A percentile compares a stretch with the other conserved stretches of the same genome.
Conservation (phyloP, 2,329 filamentous ascomycete genomes). For the Clarireedia homoeocarpa region DNA sequence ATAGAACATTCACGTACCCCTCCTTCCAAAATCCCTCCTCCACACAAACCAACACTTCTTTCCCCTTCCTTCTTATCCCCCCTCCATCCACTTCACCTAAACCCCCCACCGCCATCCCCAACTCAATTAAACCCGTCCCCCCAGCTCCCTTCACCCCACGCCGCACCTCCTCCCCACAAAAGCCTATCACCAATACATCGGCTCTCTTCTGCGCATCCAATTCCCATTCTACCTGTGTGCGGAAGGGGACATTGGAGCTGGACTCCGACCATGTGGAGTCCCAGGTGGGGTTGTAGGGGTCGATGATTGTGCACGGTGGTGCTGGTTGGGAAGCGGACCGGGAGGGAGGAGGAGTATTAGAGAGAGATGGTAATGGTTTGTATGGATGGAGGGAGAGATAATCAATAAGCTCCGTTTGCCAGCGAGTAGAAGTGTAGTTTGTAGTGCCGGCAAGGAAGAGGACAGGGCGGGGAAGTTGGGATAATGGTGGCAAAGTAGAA, state of each 20-base stretch:
- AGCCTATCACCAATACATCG: constrained; percentile 56
- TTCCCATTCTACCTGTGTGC: constrained; percentile 54
- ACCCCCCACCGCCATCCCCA: constrained; percentile 60
- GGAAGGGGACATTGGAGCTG: constrained; percentile 38
- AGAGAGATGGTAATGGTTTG: constrained; percentile 65
- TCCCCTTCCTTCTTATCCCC: constrained; percentile 45
- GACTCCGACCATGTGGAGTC: constrained; percentile 45
- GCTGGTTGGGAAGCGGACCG: constrained; percentile 60
- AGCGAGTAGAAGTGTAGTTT: constrained; percentile 17
- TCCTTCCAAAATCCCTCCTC: constrained; percentile 44
- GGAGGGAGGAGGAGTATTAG: constrained; percentile 57
- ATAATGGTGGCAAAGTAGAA: constrained; percentile 61
- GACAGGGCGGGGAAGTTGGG: constrained; percentile 32
- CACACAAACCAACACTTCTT: constrained; percentile 77
- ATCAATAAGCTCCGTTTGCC: neutral
- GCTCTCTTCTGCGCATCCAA: constrained; percentile 46
- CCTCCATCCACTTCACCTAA: constrained; percentile 62
- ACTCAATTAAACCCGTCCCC: constrained; percentile 38
- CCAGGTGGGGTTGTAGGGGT: constrained; percentile 52
- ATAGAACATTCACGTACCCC: constrained; percentile 55
- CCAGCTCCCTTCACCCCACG: constrained; percentile 66
- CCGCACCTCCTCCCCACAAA: constrained; percentile 49
- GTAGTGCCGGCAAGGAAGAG: constrained; percentile 55
- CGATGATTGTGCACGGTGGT: constrained; percentile 45
- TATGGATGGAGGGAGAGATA: constrained; percentile 1